Evolutionary conservation across 2,329 filamentous ascomycete species (phyloP).

Genomic region (Colletotrichum horii): DNA sequence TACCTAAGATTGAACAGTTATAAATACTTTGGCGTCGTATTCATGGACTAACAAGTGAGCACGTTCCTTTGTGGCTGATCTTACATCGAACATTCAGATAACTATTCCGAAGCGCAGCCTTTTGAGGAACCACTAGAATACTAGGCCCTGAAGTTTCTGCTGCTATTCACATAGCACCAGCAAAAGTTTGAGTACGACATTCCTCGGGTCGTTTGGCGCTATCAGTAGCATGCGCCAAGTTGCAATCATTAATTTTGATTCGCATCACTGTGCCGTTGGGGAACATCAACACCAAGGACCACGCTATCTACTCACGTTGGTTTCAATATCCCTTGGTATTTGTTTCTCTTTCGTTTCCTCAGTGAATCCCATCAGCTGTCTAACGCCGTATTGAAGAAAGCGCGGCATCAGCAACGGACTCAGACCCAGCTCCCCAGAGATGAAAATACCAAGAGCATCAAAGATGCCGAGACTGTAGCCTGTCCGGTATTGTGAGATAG

Average conservation of each 20-base stretch:
- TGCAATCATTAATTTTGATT: background rate
- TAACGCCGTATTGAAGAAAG: background rate
- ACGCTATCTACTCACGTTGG: background rate
- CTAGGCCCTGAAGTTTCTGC: background rate
- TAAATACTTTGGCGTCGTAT: background rate
- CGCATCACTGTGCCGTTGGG: no score
- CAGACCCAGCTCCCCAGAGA: background rate
- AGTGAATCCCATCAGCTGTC: background rate
- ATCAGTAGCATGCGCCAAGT: background rate
- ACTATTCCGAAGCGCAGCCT: background rate
- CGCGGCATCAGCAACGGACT: background rate
- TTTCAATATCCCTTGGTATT: background rate
- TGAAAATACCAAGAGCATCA: background rate
- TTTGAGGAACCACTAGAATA: background rate
- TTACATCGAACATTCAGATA: background rate
- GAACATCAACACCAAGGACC: background rate
- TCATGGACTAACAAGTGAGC: background rate
- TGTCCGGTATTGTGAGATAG: background rate
- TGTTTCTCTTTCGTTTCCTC: background rate
- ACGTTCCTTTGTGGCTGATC: no score
- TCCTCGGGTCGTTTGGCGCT: background rate
- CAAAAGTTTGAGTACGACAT: background rate
- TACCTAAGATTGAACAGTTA: background rate
- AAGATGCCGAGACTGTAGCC: background rate
- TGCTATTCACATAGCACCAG: background rate